Percentiles rank a stretch among this genome's conserved stretches.
These are phyloP conservation scores for Flaveria robusta DNA, from an alignment of 129 eudicot genomes.

Conservation along the genomic window DNA sequence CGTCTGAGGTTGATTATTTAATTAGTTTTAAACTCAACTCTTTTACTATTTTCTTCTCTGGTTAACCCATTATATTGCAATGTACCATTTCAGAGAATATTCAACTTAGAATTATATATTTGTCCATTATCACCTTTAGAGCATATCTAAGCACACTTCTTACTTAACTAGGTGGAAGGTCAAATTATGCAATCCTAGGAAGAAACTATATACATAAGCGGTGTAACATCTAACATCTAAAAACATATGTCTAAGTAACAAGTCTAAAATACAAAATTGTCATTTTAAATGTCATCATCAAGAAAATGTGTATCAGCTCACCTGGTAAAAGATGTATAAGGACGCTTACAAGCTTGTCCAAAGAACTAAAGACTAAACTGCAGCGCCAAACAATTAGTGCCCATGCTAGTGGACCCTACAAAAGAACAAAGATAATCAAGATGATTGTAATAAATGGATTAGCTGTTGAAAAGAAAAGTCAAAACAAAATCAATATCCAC, in stretches of 20 bases:
- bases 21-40: not conserved
- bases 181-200: not conserved
- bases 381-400: constrained; percentile 95
- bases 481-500: not conserved
- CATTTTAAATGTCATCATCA: not conserved
- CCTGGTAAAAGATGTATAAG: constrained; percentile 98
- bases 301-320: constrained; percentile 36
- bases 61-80: not conserved
- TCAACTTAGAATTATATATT: too few relatives aligned
- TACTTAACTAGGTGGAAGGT: not conserved
- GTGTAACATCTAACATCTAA: not conserved
- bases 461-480: not conserved
- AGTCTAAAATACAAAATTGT: too few relatives aligned
- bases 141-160: too few relatives aligned
- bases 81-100: too few relatives aligned
- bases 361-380: constrained; percentile 92
- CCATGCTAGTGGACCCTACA: constrained; percentile 98
- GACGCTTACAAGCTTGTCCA: constrained; percentile 95
- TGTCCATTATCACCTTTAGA: too few relatives aligned
- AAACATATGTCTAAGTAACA: not conserved
- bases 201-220: not conserved
- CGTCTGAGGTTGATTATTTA: too few relatives aligned
- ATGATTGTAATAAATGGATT: not conserved
- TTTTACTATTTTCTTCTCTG: too few relatives aligned
- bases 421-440: constrained; percentile 6